Conservation (phyloP, 2,329 filamentous ascomycete genomes). For the Epichloe coenophiala region DNA sequence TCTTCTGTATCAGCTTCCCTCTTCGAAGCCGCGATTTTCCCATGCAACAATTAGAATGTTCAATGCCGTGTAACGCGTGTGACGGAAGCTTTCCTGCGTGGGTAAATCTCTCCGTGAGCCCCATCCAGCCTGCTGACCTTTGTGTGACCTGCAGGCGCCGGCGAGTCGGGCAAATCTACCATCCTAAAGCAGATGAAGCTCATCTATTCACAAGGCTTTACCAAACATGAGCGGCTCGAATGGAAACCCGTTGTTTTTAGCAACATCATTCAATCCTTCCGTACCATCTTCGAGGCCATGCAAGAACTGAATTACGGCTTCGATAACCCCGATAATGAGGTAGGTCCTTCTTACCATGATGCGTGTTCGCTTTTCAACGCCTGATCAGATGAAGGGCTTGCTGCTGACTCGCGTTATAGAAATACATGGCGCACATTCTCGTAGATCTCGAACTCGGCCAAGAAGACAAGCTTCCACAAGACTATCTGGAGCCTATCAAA, state of each 20-base stretch:
- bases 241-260: conserved; percentile 93
- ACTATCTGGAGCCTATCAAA: conserved; percentile 72
- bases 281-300: conserved; percentile 85
- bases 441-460: conserved; percentile 71
- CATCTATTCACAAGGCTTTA: conserved; percentile 89
- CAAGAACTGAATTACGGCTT: conserved; percentile 69
- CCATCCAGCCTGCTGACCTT: background rate
- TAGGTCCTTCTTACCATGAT: conserved; percentile 28
- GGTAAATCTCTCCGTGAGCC: background rate
- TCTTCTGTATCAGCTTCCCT: background rate
- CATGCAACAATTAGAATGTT: background rate
- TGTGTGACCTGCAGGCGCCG: conserved; percentile 53
- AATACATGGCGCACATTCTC: conserved; percentile 63
- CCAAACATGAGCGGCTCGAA: conserved; percentile 76
- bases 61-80: conserved; percentile 2
- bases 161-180: conserved; percentile 83
- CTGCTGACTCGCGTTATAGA: conserved; percentile 32
- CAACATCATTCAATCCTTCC: conserved; percentile 86
- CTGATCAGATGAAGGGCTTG: background rate
- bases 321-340: conserved; percentile 65
- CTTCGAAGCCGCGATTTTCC: background rate
- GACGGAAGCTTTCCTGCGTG: conserved; percentile 1
- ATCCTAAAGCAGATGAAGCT: conserved; percentile 99
- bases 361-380: conserved; percentile 11
- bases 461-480: conserved; percentile 64